phyloP scores from a whole-genome alignment of 305 asterid species.

The Striga hermonthica region DNA sequence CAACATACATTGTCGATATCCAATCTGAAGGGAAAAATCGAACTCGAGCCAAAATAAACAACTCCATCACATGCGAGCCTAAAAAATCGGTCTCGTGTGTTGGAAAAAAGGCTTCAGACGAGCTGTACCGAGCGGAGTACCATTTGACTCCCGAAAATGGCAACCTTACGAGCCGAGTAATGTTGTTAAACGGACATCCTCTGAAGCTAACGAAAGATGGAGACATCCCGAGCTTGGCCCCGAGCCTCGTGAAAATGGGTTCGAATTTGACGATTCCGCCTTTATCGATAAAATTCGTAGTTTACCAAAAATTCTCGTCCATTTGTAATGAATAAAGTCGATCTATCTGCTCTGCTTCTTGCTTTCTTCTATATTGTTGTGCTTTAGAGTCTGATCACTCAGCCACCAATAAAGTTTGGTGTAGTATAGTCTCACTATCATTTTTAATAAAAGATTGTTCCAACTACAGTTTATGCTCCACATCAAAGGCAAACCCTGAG shows the following conservation, averaged over 20 bases:
- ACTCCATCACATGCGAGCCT: constrained; percentile 40
- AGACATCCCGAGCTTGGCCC: constrained; percentile 48
- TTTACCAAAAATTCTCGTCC: constrained; percentile 39
- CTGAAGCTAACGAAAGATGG: constrained; percentile 47
- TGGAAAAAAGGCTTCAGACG: constrained; percentile 47
- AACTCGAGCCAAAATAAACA: constrained; percentile 26
- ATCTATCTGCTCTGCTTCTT: no score
- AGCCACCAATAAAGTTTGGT: no score
- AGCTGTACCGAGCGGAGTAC: constrained; percentile 1
- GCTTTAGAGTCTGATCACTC: no score
- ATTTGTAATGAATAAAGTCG: constrained; percentile 45
- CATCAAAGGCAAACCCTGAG: no score
- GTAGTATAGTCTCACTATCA: no score
- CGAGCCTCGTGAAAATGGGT: constrained; percentile 33
- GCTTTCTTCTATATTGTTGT: no score
- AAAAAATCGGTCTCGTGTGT: constrained; percentile 69
- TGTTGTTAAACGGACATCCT: constrained; percentile 60
- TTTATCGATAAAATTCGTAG: constrained; percentile 16
- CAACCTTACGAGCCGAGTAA: constrained; percentile 46
- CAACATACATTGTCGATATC: constrained; percentile 41
- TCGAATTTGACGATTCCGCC: constrained; percentile 53
- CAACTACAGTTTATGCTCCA: no score
- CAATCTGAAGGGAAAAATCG: constrained; percentile 37
- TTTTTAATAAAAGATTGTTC: no score
- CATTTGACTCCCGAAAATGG: constrained; percentile 50